A percentile compares a stretch with the other conserved stretches of the same genome.
These are phyloP conservation scores for Magnusiomyces fungicola DNA, from an alignment of 1,139 yeast genomes.

Conservation along the genomic window DNA sequence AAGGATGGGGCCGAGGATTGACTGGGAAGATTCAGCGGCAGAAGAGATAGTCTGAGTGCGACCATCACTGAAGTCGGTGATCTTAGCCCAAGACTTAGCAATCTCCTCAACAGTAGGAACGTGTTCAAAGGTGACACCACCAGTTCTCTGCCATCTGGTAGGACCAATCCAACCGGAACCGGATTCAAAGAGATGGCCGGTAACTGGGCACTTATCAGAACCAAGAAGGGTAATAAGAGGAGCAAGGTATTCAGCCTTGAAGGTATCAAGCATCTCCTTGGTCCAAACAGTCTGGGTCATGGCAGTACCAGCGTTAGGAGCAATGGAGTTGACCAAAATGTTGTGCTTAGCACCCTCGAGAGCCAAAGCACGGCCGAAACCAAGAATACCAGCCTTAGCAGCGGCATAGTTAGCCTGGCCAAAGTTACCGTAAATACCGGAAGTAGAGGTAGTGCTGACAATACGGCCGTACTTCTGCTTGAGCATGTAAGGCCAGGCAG, in stretches of 20 bases:
- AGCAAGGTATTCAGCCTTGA: conserved; percentile 85
- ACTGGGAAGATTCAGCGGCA: conserved; percentile 73
- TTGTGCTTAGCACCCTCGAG: conserved; percentile 78
- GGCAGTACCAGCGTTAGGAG: conserved; percentile 97
- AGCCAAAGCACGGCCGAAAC: conserved; percentile 79
- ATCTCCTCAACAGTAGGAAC: conserved; percentile 61
- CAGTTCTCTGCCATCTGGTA: conserved; percentile 92
- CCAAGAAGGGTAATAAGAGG: conserved; percentile 78
- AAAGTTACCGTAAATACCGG: conserved; percentile 95
- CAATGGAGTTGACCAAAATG: conserved; percentile 74
- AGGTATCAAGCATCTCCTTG: conserved; percentile 70
- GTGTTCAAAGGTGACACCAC: conserved; percentile 65
- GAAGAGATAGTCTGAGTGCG: conserved; percentile 51
- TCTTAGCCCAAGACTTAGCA: conserved; percentile 56
- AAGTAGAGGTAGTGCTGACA: conserved; percentile 86
- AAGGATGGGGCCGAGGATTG: conserved; percentile 60
- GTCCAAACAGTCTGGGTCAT: conserved; percentile 88
- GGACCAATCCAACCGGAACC: conserved; percentile 95
- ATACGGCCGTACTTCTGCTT: conserved; percentile 77
- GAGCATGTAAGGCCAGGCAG: conserved; percentile 86
- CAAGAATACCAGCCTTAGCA: conserved; percentile 85
- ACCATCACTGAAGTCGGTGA: conserved; percentile 57
- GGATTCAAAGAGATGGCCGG: conserved; percentile 62
- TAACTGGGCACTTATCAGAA: conserved; percentile 61
- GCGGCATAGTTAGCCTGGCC: conserved; percentile 96